Base-by-base conservation (phyloP, 805 yeast genomes). In the Monosporozyma unispora region DNA sequence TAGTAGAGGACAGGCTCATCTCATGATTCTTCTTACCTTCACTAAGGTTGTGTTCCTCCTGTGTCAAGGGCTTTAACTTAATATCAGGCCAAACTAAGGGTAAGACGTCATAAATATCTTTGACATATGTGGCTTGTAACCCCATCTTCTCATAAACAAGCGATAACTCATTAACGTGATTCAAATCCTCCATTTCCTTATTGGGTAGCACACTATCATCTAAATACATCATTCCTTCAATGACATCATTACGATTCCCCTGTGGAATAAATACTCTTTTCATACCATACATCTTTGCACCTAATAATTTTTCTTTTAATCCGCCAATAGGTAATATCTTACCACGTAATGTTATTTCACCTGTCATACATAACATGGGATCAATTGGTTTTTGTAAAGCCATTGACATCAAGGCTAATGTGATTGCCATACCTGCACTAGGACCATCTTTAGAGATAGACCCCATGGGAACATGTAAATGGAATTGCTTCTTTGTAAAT, bases 261-360 rank as follows among this genome's bases (percentile, higher is more conserved):
- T 82, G 82, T 48, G 99, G 99, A 80, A 91, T 87, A 46, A 91
- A 82, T 45, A 93, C 79, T 1, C 88, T 85, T 55, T 75, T 79
- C 50, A 95, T 93, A 11, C 96, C 97, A 29, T 91, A 83, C 63
- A 96, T 78, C 73, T 87, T 87, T 4, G 98, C 98, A 18, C 97
- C 98, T 53, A 91, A 80, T 21, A 87, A 76, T 72, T 91, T 91
- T 65, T 87, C 96, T 59, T 87, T 80, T 54, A 87, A 75, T 1
- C 87, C 96, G 40, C 96, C 96, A 53, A 88, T 90, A 37, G 89
- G 82, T 48, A 86, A 71, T 0, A 87, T 87, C 62, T 83, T 83
- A 37, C 95, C 95, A 1, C 93, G 82, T 41, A 87, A 76, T 0
- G 96, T 84, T 42, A 87, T 75, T 61, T 87, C 96, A 52, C 96